Evolutionary conservation across 345 rosid species (phyloP).

Genomic region (Salix udensis): DNA sequence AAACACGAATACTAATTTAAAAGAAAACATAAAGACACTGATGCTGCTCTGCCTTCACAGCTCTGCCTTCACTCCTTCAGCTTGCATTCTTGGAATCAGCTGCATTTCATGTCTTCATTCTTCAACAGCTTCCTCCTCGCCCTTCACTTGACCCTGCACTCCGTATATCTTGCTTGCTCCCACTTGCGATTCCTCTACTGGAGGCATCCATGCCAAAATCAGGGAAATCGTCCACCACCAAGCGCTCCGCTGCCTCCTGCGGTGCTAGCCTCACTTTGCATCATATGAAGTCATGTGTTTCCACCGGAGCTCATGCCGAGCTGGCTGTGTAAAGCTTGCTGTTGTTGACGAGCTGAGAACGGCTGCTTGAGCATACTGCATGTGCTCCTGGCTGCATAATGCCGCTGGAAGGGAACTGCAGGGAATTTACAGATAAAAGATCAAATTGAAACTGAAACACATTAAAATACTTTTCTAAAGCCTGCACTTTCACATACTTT

Average conservation of each 20-base stretch:
- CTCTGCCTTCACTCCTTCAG: no score
- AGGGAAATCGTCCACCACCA: slow-evolving; percentile 59
- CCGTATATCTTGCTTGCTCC: slow-evolving; percentile 80
- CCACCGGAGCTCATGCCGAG: slow-evolving; percentile 82
- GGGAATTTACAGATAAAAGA: neutral
- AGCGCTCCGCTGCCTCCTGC: slow-evolving; percentile 65
- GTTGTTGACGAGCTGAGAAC: slow-evolving; percentile 75
- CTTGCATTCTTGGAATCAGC: no score
- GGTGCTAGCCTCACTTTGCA: slow-evolving; percentile 50
- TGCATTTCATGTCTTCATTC: no score
- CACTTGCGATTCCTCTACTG: slow-evolving; percentile 43
- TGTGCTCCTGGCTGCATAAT: slow-evolving; percentile 67
- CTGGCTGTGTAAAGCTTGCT: slow-evolving; percentile 77
- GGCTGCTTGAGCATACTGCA: slow-evolving; percentile 73
- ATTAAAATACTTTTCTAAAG: neutral
- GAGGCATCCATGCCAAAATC: slow-evolving; percentile 54
- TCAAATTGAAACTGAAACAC: neutral
- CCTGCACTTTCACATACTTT: neutral
- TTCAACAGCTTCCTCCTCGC: slow-evolving; percentile 44
- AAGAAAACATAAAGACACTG: no score
- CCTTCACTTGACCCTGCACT: slow-evolving; percentile 60
- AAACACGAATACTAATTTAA: no score
- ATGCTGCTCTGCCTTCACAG: no score
- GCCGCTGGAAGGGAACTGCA: slow-evolving; percentile 68
- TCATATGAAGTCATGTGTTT: slow-evolving; percentile 54